phyloP scores from a whole-genome alignment of 371 early-diverging fungal species.

The Apophysomyces variabilis region DNA sequence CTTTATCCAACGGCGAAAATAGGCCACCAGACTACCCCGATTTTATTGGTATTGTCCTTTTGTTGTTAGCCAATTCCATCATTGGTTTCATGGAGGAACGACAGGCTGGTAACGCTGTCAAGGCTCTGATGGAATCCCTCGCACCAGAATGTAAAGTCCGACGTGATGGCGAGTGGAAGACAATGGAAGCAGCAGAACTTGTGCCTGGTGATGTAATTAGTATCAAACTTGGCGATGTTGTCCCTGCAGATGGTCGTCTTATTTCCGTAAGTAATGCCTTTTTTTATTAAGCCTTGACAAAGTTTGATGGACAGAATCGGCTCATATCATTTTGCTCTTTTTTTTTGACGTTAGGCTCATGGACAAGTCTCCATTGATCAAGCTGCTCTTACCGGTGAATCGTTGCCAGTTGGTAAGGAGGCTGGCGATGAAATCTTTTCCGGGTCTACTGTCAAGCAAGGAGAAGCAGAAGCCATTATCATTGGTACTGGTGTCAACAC shows the following conservation, averaged over 20 bases:
- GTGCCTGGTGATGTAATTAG: constrained; percentile 80
- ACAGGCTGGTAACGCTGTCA: constrained; percentile 76
- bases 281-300: background rate
- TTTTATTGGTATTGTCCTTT: constrained; percentile 79
- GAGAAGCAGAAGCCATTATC: constrained; percentile 87
- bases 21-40: constrained; percentile 79
- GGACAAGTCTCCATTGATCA: constrained; percentile 69
- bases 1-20: constrained; percentile 68
- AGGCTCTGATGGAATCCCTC: constrained; percentile 75
- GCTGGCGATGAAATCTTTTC: constrained; percentile 75
- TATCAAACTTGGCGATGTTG: constrained; percentile 78
- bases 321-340: constrained; percentile 33
- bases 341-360: constrained; percentile 33
- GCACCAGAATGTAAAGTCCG: constrained; percentile 76
- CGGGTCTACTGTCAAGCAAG: constrained; percentile 87
- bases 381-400: constrained; percentile 86
- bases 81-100: constrained; percentile 90
- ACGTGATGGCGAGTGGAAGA: constrained; percentile 60
- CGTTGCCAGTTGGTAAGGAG: constrained; percentile 73
- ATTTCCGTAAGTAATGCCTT: constrained; percentile 47
- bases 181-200: constrained; percentile 57
- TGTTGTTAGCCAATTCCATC: constrained; percentile 80
- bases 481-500: constrained; percentile 86
- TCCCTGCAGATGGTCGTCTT: constrained; percentile 77
- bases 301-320: background rate